Evolutionary conservation across 805 yeast genomes (phyloP), one percentile per base, ranked within the genome.

Genomic region (Ogataea paradorogensis): DNA sequence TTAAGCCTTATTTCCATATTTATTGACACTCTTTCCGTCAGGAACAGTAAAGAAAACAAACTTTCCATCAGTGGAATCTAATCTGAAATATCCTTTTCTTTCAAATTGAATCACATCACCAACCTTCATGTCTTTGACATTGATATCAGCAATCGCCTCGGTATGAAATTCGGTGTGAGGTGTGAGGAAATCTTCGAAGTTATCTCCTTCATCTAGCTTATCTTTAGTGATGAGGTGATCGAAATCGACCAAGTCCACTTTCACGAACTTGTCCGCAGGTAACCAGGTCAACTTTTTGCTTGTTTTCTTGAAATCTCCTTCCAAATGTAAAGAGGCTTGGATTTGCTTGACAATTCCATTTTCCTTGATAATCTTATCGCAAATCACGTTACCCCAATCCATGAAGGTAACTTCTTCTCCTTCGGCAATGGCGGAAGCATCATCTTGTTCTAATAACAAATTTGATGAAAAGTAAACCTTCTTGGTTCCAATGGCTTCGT

Each of bases 321-420:
- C 96, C 59, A 91, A 75, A 65, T 91, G 84, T 55, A 91, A 72
- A 53, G 79, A 82, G 41, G 88, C 96, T 38, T 78, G 83, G 46
- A 91, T 69, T 3, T 82, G 69, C 33, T 70, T 71, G 40, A 84
- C 84, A 27, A 70, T 48, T 35, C 64, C 70, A 30, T 62, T 63
- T 33, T 65, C 75, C 62, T 76, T 81, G 61, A 67, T 67, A 58
- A 90, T 75, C 62, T 78, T 78, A 50, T 83, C 76, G 50, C 90
- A 70, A 51, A 91, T 84, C 43, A 80, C 84, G 63, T 91, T 91
- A 74, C 97, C 98, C 98, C 98, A 91, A 68, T 91, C 97, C 98
- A 91, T 91, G 57, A 91, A 76, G n/a, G 98, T 91, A 48, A 90
- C 73, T 70, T 91, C 98, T 69, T 91, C 98, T 49, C 84, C 86